phyloP scores from a whole-genome alignment of 345 rosid genomes.

The Camelina laxa region DNA sequence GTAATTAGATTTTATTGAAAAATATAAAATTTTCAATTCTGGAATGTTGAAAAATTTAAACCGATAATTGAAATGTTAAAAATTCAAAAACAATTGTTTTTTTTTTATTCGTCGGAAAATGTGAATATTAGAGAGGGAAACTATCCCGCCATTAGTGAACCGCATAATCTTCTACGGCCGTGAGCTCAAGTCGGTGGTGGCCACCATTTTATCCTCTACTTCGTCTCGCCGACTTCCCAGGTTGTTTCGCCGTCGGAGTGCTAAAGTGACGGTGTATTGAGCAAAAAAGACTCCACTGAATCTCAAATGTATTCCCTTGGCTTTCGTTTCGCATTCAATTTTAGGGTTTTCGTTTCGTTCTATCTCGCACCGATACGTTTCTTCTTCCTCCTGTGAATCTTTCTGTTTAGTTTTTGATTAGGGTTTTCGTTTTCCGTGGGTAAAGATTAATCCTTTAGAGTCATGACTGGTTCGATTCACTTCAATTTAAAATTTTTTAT shows the following conservation, averaged over 20 bases:
- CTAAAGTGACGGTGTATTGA: background rate
- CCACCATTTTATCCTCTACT: background rate
- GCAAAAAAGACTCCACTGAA: background rate
- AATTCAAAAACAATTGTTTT: background rate
- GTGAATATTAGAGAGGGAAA: constrained; percentile 37
- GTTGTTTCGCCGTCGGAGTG: constrained; percentile 15
- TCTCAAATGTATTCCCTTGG: constrained; percentile 2
- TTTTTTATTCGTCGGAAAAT: background rate
- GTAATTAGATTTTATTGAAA: constrained; percentile 26
- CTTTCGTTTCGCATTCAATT: background rate
- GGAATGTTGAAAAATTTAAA: background rate
- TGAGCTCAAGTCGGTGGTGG: constrained; percentile 9
- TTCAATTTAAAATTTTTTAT: constrained; percentile 9
- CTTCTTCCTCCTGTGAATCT: constrained; percentile 15
- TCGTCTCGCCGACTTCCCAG: background rate
- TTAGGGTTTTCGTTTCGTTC: constrained; percentile 34
- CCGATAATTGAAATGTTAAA: background rate
- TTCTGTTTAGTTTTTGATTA: constrained; percentile 12
- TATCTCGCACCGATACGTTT: constrained; percentile 13
- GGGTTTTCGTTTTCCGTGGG: constrained; percentile 20
- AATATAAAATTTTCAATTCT: too few relatives aligned
- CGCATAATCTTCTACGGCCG: constrained; percentile 13
- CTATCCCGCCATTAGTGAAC: constrained; percentile 43
- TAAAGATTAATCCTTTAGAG: constrained; percentile 3
- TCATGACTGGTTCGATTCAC: constrained; percentile 15